Conservation (phyloP, 371 early-diverging fungal genomes). For the Chytridium lagenaria region DNA sequence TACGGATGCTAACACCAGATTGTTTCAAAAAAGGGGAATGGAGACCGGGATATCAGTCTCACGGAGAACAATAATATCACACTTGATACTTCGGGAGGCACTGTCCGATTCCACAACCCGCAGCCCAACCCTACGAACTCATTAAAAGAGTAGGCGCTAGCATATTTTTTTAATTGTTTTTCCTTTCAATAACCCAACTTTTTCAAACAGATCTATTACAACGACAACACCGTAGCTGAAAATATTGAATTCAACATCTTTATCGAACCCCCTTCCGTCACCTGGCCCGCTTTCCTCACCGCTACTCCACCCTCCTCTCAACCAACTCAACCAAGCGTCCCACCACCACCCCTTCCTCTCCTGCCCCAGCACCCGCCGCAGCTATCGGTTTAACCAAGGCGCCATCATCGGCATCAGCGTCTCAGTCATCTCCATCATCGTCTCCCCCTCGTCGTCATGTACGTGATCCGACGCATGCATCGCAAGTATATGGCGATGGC, state of each 20-base stretch:
- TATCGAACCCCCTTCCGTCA: neutral
- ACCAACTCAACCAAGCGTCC: neutral
- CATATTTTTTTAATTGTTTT: neutral
- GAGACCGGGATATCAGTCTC: no score
- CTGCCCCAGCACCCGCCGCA: neutral
- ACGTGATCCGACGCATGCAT: neutral
- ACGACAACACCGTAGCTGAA: neutral
- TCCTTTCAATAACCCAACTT: neutral
- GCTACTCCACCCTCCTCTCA: neutral
- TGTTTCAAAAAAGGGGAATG: neutral
- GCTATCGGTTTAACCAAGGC: neutral
- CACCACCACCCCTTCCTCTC: neutral
- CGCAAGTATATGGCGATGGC: constrained; percentile 2
- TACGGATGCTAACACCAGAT: neutral
- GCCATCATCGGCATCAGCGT: neutral
- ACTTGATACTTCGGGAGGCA: no score
- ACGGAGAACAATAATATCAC: no score
- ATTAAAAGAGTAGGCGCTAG: no score
- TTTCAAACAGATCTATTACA: neutral
- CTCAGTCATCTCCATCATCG: neutral
- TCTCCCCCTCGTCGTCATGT: neutral
- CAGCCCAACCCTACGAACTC: neutral
- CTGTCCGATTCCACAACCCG: neutral
- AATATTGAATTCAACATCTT: neutral
- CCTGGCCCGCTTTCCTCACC: neutral